These are phyloP conservation scores for Trebouxia sp. DNA, from an alignment of 139 green algal species.

Conservation along the genomic window DNA sequence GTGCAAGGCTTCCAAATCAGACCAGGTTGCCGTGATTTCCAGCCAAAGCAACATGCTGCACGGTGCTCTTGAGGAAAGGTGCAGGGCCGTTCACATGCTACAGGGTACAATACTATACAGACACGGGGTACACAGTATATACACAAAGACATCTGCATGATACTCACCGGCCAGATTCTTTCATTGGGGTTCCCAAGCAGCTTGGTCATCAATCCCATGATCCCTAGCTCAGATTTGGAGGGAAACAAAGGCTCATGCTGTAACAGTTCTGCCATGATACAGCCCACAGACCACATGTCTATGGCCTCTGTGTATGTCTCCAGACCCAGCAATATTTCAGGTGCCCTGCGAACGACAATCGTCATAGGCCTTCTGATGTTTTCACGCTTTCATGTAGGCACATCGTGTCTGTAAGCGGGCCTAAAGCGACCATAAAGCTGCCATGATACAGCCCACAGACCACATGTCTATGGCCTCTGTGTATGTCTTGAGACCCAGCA, in stretches of 20 bases:
- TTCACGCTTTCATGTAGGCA: too few relatives aligned
- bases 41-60: too few relatives aligned
- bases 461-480: conserved; percentile 69
- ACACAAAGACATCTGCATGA: too few relatives aligned
- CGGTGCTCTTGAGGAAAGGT: too few relatives aligned
- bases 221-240: conserved; percentile 52
- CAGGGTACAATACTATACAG: too few relatives aligned
- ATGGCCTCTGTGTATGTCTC: conserved; percentile 55
- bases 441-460: conserved; percentile 76
- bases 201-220: conserved; percentile 52
- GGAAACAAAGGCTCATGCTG: conserved; percentile 66
- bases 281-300: conserved; percentile 75
- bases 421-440: too few relatives aligned
- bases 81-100: too few relatives aligned
- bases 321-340: conserved; percentile 55
- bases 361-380: not conserved
- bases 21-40: too few relatives aligned
- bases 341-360: conserved; percentile 37
- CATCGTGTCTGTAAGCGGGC: too few relatives aligned
- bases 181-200: conserved; percentile 65
- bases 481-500: conserved; percentile 55
- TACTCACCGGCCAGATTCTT: conserved; percentile 68
- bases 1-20: too few relatives aligned
- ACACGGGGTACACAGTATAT: not conserved
- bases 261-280: conserved; percentile 78